Percentiles rank a stretch among this genome's conserved stretches.
Conservation (phyloP, 1,284 basidiomycete genomes). For the Cutaneotrichosporon arboriforme region DNA sequence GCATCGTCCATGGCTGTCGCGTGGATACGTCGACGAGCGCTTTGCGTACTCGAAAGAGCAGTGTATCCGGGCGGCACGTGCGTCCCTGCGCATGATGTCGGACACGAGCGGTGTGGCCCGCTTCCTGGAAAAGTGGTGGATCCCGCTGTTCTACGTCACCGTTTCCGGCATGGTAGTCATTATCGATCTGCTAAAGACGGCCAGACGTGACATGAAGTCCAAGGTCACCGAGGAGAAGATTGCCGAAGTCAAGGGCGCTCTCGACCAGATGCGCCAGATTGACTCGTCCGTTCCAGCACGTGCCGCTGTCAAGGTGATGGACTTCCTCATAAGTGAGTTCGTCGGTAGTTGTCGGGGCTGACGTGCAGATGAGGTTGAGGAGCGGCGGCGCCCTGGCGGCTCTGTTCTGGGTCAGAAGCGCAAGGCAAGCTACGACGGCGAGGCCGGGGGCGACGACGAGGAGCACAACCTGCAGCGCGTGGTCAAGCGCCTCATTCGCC, state of each 20-base stretch:
- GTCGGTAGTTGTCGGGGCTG: background rate
- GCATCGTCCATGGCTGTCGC: conserved; percentile 46
- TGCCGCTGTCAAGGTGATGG: conserved; percentile 48
- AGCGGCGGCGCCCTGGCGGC: conserved; percentile 34
- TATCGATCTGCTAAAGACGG: conserved; percentile 47
- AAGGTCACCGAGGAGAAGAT: conserved; percentile 43
- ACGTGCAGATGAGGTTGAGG: conserved; percentile 37
- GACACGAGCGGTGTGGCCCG: conserved; percentile 38
- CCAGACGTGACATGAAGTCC: conserved; percentile 37
- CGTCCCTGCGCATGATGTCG: conserved; percentile 46
- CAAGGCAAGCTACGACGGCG: conserved; percentile 22
- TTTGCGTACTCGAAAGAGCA: conserved; percentile 49
- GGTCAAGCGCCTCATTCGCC: conserved; percentile 47
- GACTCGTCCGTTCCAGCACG: conserved; percentile 46
- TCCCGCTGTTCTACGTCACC: conserved; percentile 45
- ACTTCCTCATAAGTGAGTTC: conserved; percentile 41
- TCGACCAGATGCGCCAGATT: conserved; percentile 44
- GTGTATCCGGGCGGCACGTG: conserved; percentile 48
- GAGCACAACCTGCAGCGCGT: conserved; percentile 44
- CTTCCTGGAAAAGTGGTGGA: conserved; percentile 50
- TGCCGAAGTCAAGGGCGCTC: conserved; percentile 39
- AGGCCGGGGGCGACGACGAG: conserved; percentile 31
- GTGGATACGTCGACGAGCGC: conserved; percentile 44
- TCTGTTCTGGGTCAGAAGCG: conserved; percentile 38
- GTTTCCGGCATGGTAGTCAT: conserved; percentile 47